Conservation (phyloP, 805 yeast species). For the Ogataea henricii region DNA sequence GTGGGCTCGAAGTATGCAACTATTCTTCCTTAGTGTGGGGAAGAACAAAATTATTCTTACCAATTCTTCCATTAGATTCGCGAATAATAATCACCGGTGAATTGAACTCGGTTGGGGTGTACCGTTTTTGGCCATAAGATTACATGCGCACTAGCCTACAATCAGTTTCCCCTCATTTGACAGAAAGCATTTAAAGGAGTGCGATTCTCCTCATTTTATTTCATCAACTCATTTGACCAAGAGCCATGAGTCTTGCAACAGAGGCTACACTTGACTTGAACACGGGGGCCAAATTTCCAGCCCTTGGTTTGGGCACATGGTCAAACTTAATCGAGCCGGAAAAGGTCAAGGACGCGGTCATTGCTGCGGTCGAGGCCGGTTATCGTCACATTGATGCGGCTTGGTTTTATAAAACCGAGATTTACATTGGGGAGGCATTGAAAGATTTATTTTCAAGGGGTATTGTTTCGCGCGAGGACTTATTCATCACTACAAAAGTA, state of each 20-base stretch:
- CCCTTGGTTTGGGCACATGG: slow-evolving; percentile 27
- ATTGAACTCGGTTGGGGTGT: too few relatives aligned
- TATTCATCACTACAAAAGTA: slow-evolving; percentile 24
- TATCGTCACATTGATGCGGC: slow-evolving; percentile 47
- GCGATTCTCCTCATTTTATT: neutral
- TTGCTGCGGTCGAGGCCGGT: slow-evolving; percentile 31
- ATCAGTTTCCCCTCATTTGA: neutral
- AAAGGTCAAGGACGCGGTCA: slow-evolving; percentile 18
- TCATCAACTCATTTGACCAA: neutral
- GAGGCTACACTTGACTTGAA: slow-evolving; percentile 11
- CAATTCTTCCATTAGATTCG: too few relatives aligned
- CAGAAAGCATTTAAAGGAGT: neutral
- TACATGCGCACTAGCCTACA: too few relatives aligned
- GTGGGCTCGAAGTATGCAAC: too few relatives aligned
- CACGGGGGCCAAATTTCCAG: slow-evolving; percentile 24
- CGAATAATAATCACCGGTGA: too few relatives aligned
- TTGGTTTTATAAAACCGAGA: slow-evolving; percentile 41
- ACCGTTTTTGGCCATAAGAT: too few relatives aligned
- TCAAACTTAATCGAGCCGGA: slow-evolving; percentile 16
- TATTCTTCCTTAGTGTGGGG: too few relatives aligned
- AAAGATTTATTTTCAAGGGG: slow-evolving; percentile 13
- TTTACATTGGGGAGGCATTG: slow-evolving; percentile 45
- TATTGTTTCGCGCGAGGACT: slow-evolving; percentile 15
- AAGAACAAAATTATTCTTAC: too few relatives aligned
- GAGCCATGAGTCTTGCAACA: neutral